These are phyloP conservation scores for Breviolum minutum DNA, from an alignment of 73 alveolate species.

Conservation along the genomic window DNA sequence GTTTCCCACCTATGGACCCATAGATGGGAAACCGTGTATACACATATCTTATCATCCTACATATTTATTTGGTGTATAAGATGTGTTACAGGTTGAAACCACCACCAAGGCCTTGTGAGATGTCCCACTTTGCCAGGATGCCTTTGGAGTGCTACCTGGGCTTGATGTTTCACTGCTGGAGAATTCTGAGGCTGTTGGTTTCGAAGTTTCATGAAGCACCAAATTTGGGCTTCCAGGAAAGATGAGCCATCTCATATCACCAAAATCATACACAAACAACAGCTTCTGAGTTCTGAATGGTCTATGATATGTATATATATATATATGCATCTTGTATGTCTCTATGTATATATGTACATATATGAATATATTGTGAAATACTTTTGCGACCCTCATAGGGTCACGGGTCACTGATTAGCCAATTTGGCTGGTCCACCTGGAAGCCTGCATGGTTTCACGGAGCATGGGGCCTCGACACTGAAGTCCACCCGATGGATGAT, in stretches of 20 bases:
- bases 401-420: too few relatives aligned
- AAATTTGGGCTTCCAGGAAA: background rate
- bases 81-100: too few relatives aligned
- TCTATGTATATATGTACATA: too few relatives aligned
- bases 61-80: background rate
- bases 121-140: slow-evolving; percentile 11
- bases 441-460: background rate
- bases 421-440: background rate
- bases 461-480: background rate
- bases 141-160: slow-evolving; percentile 93
- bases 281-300: background rate
- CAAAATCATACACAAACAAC: background rate
- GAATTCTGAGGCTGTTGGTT: slow-evolving; percentile 91
- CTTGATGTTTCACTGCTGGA: slow-evolving; percentile 93
- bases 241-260: background rate
- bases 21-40: background rate
- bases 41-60: too few relatives aligned
- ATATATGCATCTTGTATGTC: background rate
- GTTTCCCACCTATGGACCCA: too few relatives aligned
- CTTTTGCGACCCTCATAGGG: too few relatives aligned
- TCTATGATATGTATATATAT: background rate
- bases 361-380: too few relatives aligned
- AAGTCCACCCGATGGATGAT: background rate
- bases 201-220: slow-evolving; percentile 36
- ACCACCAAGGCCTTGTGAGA: background rate